Conservation (phyloP, 345 rosid species). For the Heritiera fomes region DNA sequence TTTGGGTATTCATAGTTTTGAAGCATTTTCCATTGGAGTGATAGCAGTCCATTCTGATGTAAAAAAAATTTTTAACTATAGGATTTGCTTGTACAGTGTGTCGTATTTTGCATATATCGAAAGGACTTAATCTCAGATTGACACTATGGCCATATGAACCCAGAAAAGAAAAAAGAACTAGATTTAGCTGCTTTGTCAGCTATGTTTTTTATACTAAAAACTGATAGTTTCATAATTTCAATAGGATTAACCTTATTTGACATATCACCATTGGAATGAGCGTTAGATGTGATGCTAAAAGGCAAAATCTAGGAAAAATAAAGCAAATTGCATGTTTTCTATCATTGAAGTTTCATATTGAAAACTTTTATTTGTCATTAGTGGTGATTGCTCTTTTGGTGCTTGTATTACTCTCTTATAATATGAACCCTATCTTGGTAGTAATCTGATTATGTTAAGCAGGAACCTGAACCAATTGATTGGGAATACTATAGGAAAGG, state of each 20-base stretch:
- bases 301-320: background rate
- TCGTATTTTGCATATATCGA: background rate
- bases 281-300: background rate
- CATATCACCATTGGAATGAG: background rate
- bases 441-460: conserved; percentile 6
- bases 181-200: background rate
- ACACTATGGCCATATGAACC: background rate
- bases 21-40: background rate
- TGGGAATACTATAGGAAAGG: conserved; percentile 94
- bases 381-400: background rate
- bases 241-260: background rate
- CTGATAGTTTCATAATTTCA: background rate
- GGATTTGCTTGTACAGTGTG: background rate
- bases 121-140: background rate
- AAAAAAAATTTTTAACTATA: no score
- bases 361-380: background rate
- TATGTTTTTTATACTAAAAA: background rate
- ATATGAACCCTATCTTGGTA: background rate
- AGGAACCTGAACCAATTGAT: conserved; percentile 97
- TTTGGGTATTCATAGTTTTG: background rate
- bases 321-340: background rate
- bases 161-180: background rate
- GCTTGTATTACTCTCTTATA: background rate
- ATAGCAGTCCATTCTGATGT: background rate
- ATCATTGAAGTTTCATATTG: background rate